These are phyloP conservation scores for Pseudophaeomoniella oleicola DNA, from an alignment of 2,329 filamentous ascomycete genomes.

Conservation along the genomic window DNA sequence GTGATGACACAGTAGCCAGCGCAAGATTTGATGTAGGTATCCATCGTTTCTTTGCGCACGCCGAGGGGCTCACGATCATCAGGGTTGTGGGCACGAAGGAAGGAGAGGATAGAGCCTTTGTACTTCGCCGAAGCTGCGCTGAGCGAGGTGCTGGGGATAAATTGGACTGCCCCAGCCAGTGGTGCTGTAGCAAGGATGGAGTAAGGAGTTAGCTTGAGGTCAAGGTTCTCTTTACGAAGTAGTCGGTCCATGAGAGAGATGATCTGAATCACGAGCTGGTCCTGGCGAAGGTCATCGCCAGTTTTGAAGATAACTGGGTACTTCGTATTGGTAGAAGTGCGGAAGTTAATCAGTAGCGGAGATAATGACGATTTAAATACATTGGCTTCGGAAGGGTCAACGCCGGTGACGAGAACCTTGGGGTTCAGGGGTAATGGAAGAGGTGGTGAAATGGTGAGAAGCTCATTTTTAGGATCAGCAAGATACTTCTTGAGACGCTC, in stretches of 20 bases:
- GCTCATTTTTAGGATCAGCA: conserved; percentile 78
- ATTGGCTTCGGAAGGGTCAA: conserved; percentile 68
- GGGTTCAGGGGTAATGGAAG: conserved; percentile 82
- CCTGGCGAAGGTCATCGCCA: conserved; percentile 88
- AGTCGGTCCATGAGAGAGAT: conserved; percentile 97
- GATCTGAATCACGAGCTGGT: conserved; percentile 93
- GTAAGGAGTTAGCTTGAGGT: conserved; percentile 89
- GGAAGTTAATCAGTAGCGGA: conserved; percentile 83
- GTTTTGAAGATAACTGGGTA: conserved; percentile 97
- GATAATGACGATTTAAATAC: conserved; percentile 94
- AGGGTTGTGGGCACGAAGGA: conserved; percentile 78
- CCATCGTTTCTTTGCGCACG: conserved; percentile 80
- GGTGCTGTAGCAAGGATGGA: conserved; percentile 89
- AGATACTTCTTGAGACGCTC: conserved; percentile 75
- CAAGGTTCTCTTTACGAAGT: conserved; percentile 87
- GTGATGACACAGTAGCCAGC: conserved; percentile 98
- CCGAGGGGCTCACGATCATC: conserved; percentile 69
- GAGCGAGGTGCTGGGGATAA: conserved; percentile 73
- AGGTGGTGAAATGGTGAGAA: conserved; percentile 69
- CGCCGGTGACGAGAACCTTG: conserved; percentile 60
- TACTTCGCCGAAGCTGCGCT: conserved; percentile 74
- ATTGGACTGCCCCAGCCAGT: conserved; percentile 81
- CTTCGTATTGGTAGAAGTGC: conserved; percentile 46
- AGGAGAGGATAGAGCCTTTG: conserved; percentile 62
- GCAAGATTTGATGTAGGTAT: conserved; percentile 90